Percentiles rank a stretch among this genome's conserved stretches.
Conservation (phyloP, 768 basidiomycete species). For the Lactarius psammicola region DNA sequence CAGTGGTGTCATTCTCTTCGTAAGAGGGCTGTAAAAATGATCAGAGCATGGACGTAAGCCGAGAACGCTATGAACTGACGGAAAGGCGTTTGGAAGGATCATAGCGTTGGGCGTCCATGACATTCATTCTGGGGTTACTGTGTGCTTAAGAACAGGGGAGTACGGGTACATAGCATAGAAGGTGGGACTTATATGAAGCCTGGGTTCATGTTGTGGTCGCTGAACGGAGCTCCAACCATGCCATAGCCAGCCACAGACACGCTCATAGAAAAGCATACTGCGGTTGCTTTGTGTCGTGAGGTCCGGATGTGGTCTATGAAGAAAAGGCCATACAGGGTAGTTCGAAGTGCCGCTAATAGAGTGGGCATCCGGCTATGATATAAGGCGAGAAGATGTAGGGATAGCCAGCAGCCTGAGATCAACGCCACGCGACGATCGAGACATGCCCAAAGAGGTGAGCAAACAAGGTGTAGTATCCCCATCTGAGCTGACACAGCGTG, state of each 20-base stretch:
- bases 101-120: conserved; percentile 23
- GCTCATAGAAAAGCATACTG: neutral
- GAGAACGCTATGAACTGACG: conserved; percentile 11
- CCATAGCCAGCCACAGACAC: conserved; percentile 19
- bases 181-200: neutral
- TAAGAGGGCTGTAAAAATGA: conserved; percentile 4
- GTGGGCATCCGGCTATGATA: conserved; percentile 12
- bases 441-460: conserved; percentile 16
- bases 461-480: conserved; percentile 2
- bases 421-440: conserved; percentile 24
- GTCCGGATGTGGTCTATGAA: neutral
- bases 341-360: conserved; percentile 13
- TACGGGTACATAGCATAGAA: neutral
- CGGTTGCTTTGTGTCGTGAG: conserved; percentile 12
- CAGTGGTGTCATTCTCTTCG: conserved; percentile 3
- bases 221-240: conserved; percentile 9
- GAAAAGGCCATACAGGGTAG: conserved; percentile 19
- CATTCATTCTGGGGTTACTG: neutral
- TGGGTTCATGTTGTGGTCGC: neutral
- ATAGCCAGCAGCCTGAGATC: conserved; percentile 14
- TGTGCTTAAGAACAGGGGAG: neutral
- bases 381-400: conserved; percentile 20
- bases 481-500: conserved; percentile 9
- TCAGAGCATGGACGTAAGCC: neutral
- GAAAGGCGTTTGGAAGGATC: conserved; percentile 5